Evolutionary conservation across 225 moss, liverwort and hornwort genomes (phyloP).

Genomic region (Thuidium tamariscinum): DNA sequence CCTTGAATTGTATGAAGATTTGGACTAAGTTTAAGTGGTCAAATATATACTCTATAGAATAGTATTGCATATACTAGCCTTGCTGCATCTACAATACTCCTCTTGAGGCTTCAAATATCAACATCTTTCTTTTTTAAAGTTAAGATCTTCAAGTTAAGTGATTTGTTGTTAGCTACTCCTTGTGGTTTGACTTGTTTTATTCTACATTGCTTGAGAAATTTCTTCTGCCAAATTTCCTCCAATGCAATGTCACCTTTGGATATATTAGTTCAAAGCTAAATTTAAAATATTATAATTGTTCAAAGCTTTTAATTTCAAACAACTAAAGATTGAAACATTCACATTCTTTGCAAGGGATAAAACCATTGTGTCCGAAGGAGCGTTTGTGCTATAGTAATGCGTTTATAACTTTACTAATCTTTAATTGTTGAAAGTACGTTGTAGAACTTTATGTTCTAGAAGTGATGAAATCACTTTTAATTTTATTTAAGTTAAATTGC

Average conservation of each 20-base stretch:
- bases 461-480: background rate
- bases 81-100: no score
- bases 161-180: background rate
- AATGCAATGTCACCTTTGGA: background rate
- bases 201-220: background rate
- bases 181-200: background rate
- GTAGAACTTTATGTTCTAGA: background rate
- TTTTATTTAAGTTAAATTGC: background rate
- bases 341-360: no score
- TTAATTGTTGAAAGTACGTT: background rate
- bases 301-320: no score
- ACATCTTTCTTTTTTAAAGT: background rate
- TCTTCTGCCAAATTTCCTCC: background rate
- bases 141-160: background rate
- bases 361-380: fast-evolving
- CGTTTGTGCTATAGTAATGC: background rate
- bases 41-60: background rate
- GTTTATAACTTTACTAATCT: background rate
- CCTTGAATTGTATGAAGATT: background rate
- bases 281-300: no score
- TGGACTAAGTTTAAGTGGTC: no score
- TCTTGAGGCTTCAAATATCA: background rate
- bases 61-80: no score
- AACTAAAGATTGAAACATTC: background rate
- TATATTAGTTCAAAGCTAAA: background rate